Base-by-base conservation (phyloP, 768 basidiomycete genomes). In the Gloeophyllum trabeum region DNA sequence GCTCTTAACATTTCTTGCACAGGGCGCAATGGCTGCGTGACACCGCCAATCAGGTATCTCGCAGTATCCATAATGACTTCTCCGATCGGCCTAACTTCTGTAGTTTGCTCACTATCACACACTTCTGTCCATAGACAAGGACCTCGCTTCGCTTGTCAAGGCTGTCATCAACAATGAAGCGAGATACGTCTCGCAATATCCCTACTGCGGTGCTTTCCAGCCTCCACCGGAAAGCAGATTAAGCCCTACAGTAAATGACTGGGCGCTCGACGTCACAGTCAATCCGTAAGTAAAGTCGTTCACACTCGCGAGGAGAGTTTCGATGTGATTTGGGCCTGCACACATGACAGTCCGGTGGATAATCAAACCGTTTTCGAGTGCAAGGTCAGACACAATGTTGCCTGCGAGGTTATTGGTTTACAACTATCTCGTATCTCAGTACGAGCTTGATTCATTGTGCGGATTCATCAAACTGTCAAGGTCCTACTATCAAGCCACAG, bases 11-110 rank as follows among this genome's bases (percentile, higher is more conserved):
- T 30, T 7, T 30, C 28, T 5, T 41, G 12, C 39, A 30, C 45
- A 87, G 83, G 24, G 85, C 85, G 2, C 84, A 87, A 53, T 88
- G 85, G 85, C 66, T 88, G 26, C 79, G 85, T 39, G 84, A 88
- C 54, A 83, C 85, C 18, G 80, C 75, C 20, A 88, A 87, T 54
- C 83, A 85, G 61, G 81, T 79, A 42, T 22, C 60, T 51, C 24
- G 23, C 3, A 12, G 25, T 19, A 4, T n/a, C 10, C 19, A 2
- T 18, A 22, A 12, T n/a, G 10, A 18, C 22, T 26, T 50, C 28
- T 25, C 22, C 28, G 7, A 30, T 38, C 41, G 24, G 49, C 30
- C 37, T n/a, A 39, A 38, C 34, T 38, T 30, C 35, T 4, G 26
- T 46, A 87, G 77, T 82, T 88, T 50, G 79, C 79, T 14, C 76